Conservation (phyloP, 345 rosid genomes). For the Combretum micranthum region DNA sequence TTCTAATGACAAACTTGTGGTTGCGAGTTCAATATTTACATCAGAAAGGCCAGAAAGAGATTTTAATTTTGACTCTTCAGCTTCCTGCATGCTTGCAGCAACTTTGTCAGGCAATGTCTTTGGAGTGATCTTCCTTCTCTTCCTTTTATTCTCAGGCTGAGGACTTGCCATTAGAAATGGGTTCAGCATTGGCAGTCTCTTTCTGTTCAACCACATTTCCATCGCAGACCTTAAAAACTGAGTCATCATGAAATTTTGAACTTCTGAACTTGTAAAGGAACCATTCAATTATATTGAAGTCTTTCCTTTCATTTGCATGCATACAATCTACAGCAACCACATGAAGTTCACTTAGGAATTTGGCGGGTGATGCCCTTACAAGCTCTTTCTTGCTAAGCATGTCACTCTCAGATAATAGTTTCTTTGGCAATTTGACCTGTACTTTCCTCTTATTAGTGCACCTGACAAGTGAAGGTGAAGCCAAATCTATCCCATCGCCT, state of each 20-base stretch:
- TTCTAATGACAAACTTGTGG: conserved; percentile 13
- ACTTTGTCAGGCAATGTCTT: neutral
- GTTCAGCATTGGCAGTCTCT: conserved; percentile 18
- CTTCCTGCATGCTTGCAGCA: neutral
- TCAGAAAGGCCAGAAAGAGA: conserved; percentile 36
- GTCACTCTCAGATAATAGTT: conserved; percentile 27
- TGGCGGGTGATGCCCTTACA: conserved; percentile 32
- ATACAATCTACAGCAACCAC: conserved; percentile 43
- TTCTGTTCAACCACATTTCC: conserved; percentile 38
- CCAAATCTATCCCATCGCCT: conserved; percentile 26
- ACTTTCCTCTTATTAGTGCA: conserved; percentile 38
- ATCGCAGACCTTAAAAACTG: conserved; percentile 47
- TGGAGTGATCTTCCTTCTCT: conserved; percentile 13
- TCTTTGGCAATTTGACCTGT: conserved; percentile 48
- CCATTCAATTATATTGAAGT: conserved; percentile 47
- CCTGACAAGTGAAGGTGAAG: conserved; percentile 45
- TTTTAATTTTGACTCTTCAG: conserved; percentile 2
- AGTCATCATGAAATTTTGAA: conserved; percentile 55
- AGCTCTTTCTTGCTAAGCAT: conserved; percentile 32
- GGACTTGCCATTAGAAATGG: conserved; percentile 6
- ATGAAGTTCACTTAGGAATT: conserved; percentile 52
- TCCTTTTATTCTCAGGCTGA: conserved; percentile 18
- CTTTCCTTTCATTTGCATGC: conserved; percentile 31
- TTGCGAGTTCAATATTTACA: conserved; percentile 18
- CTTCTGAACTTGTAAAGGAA: conserved; percentile 82